A percentile compares a stretch with the other conserved stretches of the same genome.
Evolutionary conservation across 306 rosid species (phyloP).

Genomic region (Lathyrus tuberosus): DNA sequence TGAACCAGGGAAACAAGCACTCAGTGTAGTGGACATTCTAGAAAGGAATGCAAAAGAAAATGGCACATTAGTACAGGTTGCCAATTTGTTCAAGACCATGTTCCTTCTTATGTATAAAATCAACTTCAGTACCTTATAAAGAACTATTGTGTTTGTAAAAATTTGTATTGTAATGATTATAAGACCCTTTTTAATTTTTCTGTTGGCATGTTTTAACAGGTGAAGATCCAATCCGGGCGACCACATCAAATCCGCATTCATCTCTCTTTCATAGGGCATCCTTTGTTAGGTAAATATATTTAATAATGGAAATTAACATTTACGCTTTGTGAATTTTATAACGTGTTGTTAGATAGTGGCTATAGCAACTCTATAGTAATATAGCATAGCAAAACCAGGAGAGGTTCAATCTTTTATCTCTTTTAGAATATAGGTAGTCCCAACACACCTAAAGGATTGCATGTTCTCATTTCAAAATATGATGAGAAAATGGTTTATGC

Average conservation of each 20-base stretch:
- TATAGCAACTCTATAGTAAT: too few relatives aligned
- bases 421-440: too few relatives aligned
- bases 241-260: conserved; percentile 98
- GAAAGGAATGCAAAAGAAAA: conserved; percentile 62
- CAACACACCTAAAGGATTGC: too few relatives aligned
- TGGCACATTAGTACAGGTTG: conserved; percentile 83
- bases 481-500: too few relatives aligned
- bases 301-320: conserved; percentile 4
- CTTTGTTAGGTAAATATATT: conserved; percentile 67
- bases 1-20: conserved; percentile 83
- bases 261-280: conserved; percentile 90
- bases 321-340: not conserved
- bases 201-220: conserved; percentile 58
- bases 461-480: too few relatives aligned
- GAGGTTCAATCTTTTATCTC: too few relatives aligned
- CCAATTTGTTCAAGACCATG: conserved; percentile 16
- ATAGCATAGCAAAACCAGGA: too few relatives aligned
- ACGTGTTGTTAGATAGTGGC: too few relatives aligned
- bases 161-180: conserved; percentile 5
- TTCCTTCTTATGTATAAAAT: too few relatives aligned
- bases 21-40: conserved; percentile 72
- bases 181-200: conserved; percentile 11
- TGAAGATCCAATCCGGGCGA: conserved; percentile 86
- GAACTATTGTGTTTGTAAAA: conserved; percentile 4
- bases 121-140: not conserved